Evolutionary conservation across 257 asterid species (phyloP), one percentile per base, ranked within the genome.

Genomic region (Cynanchum wilfordii): DNA sequence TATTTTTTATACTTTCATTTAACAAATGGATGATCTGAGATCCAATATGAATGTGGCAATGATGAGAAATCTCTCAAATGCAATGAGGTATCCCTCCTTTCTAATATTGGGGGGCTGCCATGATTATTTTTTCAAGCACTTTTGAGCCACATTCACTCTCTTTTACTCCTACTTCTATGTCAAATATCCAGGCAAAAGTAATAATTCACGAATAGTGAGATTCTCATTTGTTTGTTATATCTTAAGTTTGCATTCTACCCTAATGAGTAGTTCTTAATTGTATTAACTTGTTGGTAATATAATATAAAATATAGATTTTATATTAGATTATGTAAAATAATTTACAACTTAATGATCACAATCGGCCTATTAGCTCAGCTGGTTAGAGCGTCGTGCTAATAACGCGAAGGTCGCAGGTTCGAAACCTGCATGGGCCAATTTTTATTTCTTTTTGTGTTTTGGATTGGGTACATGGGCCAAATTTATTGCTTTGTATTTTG

Each of bases 41-140:
- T 50, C 20, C 10, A 7, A 40, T 40, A 40, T 7, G 45, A 68
- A 52, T 69, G 92, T 87, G 90, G 93, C 96, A 87, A 89, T 87
- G 96, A 86, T 89, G 87, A 86, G 75, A 87, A 86, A 76, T 70
- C 49, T 74, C 78, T 69, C 73, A n/a, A 50, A 76, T 69, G 16
- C 24, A 33, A 47, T 83, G 87, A 82, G 78, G 78, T 76, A 57
- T 15, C 68, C 79, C 77, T 78, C 57, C 73, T 68, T 67, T 54
- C 9, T 60, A 30, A 17, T 17, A 20, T n/a, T 33, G 19, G 68
- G 86, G 64, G 77, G 78, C 1, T 17, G 74, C 88, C 24, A 69
- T 87, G 90, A 86, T 87, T 76, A 75, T 70, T 83, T 79, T 40
- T 77, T 87, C 89, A 86, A 87, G 90, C 90, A 86, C 93, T 87